Evolutionary conservation across 1,139 yeast species (phyloP), one percentile per base, ranked within the genome.

Genomic region (Suhomyces ambrosiae): DNA sequence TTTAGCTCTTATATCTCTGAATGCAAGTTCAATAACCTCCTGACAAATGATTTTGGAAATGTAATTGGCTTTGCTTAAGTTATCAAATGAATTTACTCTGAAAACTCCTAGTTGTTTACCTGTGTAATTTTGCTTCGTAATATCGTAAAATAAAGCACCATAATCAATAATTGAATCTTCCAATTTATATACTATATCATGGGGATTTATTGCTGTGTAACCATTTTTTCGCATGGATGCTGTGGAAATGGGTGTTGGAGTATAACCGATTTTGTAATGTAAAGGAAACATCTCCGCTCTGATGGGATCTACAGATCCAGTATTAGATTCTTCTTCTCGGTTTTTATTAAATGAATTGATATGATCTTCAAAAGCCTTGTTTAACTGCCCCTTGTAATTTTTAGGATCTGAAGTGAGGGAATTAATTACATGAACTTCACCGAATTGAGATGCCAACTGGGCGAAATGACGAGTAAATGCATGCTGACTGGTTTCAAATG

Each of bases 21-120:
- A 71, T 6, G 86, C 80, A 31, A 76, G 58, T 34, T 76, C 79
- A 15, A 84, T 58, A 4, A 82, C 83, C 52, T 79, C 83, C 49
- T 76, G 83, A 47, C 80, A 71, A 5, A 85, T 71, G 13, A 79
- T 66, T 45, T 75, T 77, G 35, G 80, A 78, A 7, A 84, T 68
- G 29, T 73, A 68, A 45, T 80, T 80, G 9, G 86, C 79, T 44
- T 83, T 80, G 39, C 73, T 78, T 38, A 81, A 65, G n/a, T 86
- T 78, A 51, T 81, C 83, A 45, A 82, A 74, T 0, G 88, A 79
- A 48, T 81, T 81, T 7, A 82, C 70, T 44, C 88, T 55, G 45
- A 84, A 76, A 0, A 79, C 78, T 10, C 92, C 94, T 27, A 80
- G 63, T 54, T 84, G 94, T 49, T 80, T 80, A 0, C 86, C 86